Evolutionary conservation across 2,329 filamentous ascomycete genomes (phyloP), one percentile per base, ranked within the genome.

Genomic region (Botrytis squamosa): DNA sequence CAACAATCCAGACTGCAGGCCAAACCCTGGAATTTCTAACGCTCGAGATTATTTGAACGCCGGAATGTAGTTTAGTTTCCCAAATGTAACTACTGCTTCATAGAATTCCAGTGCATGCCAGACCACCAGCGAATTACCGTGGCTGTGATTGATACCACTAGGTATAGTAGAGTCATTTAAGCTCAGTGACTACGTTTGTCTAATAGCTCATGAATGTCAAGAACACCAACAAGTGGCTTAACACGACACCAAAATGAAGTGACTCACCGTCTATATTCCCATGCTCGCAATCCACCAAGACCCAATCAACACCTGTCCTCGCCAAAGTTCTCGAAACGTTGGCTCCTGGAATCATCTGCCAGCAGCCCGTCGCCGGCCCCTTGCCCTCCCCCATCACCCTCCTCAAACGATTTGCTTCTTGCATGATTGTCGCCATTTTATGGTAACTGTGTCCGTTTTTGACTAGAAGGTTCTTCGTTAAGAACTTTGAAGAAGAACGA

Each of bases 261-360:
- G 42, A 74, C 79, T 72, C 80, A 86, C 85, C 86, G 75, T 87
- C 86, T 59, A 89, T 86, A 72, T 86, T 87, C 10, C 88, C 88
- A 79, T 89, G 88, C 74, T 88, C 86, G 77, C 86, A 87, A 79
- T 88, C 88, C 40, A 88, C 87, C 80, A 91, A 84, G 16, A 93
- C 87, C 86, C 90, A 92, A 79, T 92, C 90, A 1, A 90, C 85
- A 1, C 89, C 90, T 4, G 86, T 86, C 72, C 88, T 84, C 2
- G 91, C 90, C 66, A 93, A 83, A 29, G 86, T 81, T 71, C 89
- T 85, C 8, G 89, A 88, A 20, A 90, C 82, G 75, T 90, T 90
- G 63, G 85, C 84, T 0, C 88, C 88, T 0, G 89, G 89, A 71
- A 91, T 82, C 84, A 89, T 89, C 82, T 91, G 89, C 89, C 78